Evolutionary conservation across 1,139 yeast genomes (phyloP).

Genomic region (Suhomyces taliae): DNA sequence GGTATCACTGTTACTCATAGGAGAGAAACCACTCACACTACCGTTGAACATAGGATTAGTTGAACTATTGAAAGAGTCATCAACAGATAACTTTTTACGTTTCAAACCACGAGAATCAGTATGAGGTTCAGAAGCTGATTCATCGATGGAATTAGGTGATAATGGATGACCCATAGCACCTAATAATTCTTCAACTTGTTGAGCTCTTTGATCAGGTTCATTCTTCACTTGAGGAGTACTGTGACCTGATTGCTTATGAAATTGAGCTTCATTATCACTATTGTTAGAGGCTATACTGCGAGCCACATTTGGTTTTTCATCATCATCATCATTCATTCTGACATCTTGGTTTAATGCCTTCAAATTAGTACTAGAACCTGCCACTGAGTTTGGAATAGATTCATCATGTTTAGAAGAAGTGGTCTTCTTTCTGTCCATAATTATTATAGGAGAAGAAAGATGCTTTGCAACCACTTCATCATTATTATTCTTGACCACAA

Average conservation of each 20-base stretch:
- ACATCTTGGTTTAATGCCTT: slow-evolving; percentile 10
- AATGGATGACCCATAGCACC: slow-evolving; percentile 32
- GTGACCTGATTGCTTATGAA: not conserved
- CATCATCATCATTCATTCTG: slow-evolving; percentile 5
- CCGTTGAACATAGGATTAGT: slow-evolving; percentile 49
- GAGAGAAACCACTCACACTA: slow-evolving; percentile 42
- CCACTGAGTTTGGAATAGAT: slow-evolving; percentile 22
- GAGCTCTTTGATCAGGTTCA: slow-evolving; percentile 1
- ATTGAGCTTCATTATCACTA: slow-evolving; percentile 11
- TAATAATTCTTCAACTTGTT: slow-evolving; percentile 7
- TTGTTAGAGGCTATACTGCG: slow-evolving; percentile 9
- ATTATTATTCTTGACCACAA: slow-evolving; percentile 61
- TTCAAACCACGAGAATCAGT: slow-evolving; percentile 46
- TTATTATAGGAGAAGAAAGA: slow-evolving; percentile 73
- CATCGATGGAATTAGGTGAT: slow-evolving; percentile 67
- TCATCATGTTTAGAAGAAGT: slow-evolving; percentile 20
- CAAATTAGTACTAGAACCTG: slow-evolving; percentile 24
- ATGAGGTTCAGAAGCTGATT: slow-evolving; percentile 61
- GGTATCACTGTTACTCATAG: slow-evolving; percentile 48
- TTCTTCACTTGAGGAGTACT: slow-evolving; percentile 1
- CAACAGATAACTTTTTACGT: slow-evolving; percentile 46
- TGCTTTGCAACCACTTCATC: slow-evolving; percentile 72
- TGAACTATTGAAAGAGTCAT: slow-evolving; percentile 40
- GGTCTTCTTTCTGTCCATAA: slow-evolving; percentile 88
- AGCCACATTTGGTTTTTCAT: slow-evolving; percentile 3